Evolutionary conservation across 2,329 filamentous ascomycete genomes (phyloP).

Genomic region (Magnaporthiopsis rhizophila): DNA sequence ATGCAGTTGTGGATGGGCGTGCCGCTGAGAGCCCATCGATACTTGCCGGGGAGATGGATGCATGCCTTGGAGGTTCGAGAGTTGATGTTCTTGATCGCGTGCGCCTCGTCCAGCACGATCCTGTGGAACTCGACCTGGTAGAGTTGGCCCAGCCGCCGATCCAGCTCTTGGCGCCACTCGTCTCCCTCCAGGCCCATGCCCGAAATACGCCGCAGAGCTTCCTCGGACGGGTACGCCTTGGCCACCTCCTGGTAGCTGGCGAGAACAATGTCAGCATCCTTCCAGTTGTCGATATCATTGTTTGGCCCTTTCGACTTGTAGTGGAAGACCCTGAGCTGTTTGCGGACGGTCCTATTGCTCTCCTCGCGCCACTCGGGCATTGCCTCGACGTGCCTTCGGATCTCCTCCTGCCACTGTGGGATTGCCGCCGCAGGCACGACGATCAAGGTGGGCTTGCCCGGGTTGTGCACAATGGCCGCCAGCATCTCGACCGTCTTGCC

Average conservation of each 20-base stretch:
- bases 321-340: slow-evolving; percentile 10
- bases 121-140: slow-evolving; percentile 37
- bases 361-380: slow-evolving; percentile 23
- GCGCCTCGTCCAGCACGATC: slow-evolving; percentile 49
- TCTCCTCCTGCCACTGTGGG: slow-evolving; percentile 23
- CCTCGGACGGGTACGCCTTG: slow-evolving; percentile 11
- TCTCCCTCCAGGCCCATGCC: background rate
- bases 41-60: slow-evolving; percentile 18
- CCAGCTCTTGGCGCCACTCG: slow-evolving; percentile 12
- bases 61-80: slow-evolving; percentile 18
- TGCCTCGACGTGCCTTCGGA: slow-evolving; percentile 15
- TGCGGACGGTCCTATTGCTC: slow-evolving; percentile 15
- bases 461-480: slow-evolving; percentile 27
- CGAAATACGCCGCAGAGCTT: background rate
- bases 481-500: slow-evolving; percentile 52
- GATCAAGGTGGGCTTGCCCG: slow-evolving; percentile 27
- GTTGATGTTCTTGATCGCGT: slow-evolving; percentile 43
- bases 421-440: slow-evolving; percentile 20
- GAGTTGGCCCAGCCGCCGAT: slow-evolving; percentile 25
- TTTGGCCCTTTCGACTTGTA: background rate
- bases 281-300: background rate
- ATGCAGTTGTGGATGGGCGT: slow-evolving; percentile 27
- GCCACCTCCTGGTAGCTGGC: slow-evolving; percentile 21
- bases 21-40: slow-evolving; percentile 27
- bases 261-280: slow-evolving; percentile 12